Base-by-base conservation (phyloP, 1,284 basidiomycete genomes). In the Polyporus tsugae region DNA sequence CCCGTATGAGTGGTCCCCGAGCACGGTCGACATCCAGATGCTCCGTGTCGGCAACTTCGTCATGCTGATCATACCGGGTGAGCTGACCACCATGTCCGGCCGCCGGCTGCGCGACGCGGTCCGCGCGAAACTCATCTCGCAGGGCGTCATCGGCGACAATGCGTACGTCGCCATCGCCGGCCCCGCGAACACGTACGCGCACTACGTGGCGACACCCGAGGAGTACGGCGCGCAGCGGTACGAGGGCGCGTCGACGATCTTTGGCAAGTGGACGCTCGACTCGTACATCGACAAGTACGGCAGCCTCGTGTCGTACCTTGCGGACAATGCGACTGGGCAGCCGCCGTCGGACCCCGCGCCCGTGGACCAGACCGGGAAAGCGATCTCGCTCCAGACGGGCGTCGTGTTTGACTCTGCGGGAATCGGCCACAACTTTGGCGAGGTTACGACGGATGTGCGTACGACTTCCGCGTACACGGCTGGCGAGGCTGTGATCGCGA, bases 221-320 rank as follows among this genome's bases (percentile, higher is more conserved):
- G 93, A 95, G 77, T 94, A 94, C 78, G 79, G 82, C 17, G 82
- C 92, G 4, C 93, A 95, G 79, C 84, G 94, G 61, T 95, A 95
- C 73, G 94, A 95, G 79, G 94, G 93, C 42, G 91, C 92, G 0
- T 93, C 91, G 52, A 95, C 93, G 10, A 84, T 95, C 52, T 95
- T 89, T 77, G 94, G 94, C 38, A 89, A 86, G 68, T 87, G 93
- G 72, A 94, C 93, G 3, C 82, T 95, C 15, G 91, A 93, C 63
- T 89, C 93, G 2, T 95, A 94, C 76, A 92, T 93, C 71, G 85
- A 94, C 79, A 91, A 91, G 74, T 95, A 93, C 78, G 83, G 84
- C 58, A 87, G 85, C 71, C 83, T 93, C 35, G 86, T 93, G 9
- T 82, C 86, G 6, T 91, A 85, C 82, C 82, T 94, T 29, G 85